Evolutionary conservation across 78 protist genomes (phyloP).

Genomic region (Dictyostelium brefeldianum): DNA sequence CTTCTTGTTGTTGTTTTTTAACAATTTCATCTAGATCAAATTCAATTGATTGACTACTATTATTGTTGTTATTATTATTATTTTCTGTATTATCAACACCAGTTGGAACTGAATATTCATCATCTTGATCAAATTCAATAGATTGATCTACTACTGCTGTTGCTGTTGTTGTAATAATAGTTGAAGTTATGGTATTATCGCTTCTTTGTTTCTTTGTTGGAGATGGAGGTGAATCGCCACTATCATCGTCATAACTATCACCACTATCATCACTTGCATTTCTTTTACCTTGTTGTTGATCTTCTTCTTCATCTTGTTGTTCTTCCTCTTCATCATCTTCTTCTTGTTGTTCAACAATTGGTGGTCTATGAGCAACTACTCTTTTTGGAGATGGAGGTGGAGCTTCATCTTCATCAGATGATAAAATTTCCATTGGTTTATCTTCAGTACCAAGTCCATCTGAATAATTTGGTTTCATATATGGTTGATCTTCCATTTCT

Average conservation of each 20-base stretch:
- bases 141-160: not conserved
- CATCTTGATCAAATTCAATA: slow-evolving; percentile 26
- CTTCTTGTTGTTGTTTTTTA: not conserved
- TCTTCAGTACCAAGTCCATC: slow-evolving; percentile 25
- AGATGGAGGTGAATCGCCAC: not conserved
- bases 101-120: not conserved
- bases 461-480: not conserved
- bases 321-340: not conserved
- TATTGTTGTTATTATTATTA: not conserved
- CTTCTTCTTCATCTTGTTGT: not conserved
- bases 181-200: not conserved
- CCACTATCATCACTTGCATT: slow-evolving; percentile 19
- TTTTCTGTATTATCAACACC: not conserved
- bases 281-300: not conserved
- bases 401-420: not conserved
- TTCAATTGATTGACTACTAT: not conserved
- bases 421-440: slow-evolving; percentile 26
- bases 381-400: not conserved
- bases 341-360: not conserved
- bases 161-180: not conserved
- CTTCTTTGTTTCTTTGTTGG: not conserved
- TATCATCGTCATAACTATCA: not conserved
- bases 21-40: not conserved
- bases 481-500: not conserved
- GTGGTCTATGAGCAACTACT: not conserved